Percentiles rank a stretch among this genome's conserved stretches.
phyloP scores from a whole-genome alignment of 2,329 filamentous ascomycete genomes.

The Penicillium vulpinum region DNA sequence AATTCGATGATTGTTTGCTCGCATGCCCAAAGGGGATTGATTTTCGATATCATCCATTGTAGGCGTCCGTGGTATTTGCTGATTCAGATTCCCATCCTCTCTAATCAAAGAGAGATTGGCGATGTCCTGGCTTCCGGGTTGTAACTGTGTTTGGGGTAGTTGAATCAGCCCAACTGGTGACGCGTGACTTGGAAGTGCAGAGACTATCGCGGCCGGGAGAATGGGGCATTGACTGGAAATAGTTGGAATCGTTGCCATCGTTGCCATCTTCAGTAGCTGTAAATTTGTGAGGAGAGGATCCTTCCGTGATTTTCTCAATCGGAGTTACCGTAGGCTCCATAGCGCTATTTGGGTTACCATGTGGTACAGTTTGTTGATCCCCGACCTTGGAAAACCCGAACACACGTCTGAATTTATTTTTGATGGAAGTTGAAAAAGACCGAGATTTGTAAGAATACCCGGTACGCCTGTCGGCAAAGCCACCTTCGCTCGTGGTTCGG shows the following conservation, averaged over 20 bases:
- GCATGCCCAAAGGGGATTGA: constrained; percentile 18
- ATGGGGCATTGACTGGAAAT: constrained; percentile 22
- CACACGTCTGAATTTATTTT: constrained; percentile 43
- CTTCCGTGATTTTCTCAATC: neutral
- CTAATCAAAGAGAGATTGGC: constrained; percentile 45
- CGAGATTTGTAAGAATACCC: constrained; percentile 32
- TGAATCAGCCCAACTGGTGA: constrained; percentile 53
- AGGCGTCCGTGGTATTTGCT: constrained; percentile 6
- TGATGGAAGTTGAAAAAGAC: constrained; percentile 44
- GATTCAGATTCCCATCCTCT: constrained; percentile 38
- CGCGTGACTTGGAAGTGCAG: constrained; percentile 42
- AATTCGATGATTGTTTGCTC: constrained; percentile 16
- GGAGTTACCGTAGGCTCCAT: neutral
- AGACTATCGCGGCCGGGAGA: constrained; percentile 37
- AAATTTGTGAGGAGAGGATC: neutral
- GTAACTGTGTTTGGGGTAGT: constrained; percentile 44
- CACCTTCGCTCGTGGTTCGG: constrained; percentile 29
- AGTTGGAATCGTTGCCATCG: neutral
- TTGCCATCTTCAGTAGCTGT: neutral
- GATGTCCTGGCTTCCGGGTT: constrained; percentile 34
- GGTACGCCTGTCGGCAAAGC: neutral
- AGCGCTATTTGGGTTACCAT: neutral
- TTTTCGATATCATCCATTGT: neutral
- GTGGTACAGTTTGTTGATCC: constrained; percentile 2
- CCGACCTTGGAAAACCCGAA: constrained; percentile 37